Percentiles rank a stretch among this genome's conserved stretches.
These are phyloP conservation scores for Arthrobotrys megalospora DNA, from an alignment of 2,329 filamentous ascomycete genomes.

Conservation along the genomic window DNA sequence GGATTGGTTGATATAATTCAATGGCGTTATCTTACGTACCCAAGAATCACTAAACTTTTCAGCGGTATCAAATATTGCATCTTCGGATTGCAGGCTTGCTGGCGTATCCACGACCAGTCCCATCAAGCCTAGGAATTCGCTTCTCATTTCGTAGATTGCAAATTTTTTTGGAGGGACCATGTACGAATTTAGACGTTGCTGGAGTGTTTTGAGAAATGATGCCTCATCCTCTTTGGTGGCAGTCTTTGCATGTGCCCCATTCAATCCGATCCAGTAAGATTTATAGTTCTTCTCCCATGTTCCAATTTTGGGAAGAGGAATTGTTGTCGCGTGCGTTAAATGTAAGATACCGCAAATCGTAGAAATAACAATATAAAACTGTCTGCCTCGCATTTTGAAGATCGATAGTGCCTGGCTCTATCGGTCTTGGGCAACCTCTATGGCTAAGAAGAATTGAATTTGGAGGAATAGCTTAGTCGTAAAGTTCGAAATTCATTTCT, in stretches of 20 bases:
- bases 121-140: slow-evolving; percentile 5
- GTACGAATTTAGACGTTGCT: neutral
- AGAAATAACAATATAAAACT: neutral
- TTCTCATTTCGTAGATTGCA: slow-evolving; percentile 14
- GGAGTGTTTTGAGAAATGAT: slow-evolving; percentile 1
- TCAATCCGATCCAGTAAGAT: neutral
- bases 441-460: no score
- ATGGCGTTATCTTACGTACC: no score
- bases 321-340: neutral
- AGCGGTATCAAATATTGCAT: no score
- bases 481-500: no score
- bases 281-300: slow-evolving; percentile 14
- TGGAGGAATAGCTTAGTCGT: no score
- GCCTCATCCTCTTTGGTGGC: neutral
- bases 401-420: no score
- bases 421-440: no score
- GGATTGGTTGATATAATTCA: no score
- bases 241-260: neutral
- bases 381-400: neutral
- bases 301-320: neutral
- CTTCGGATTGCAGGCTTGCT: neutral
- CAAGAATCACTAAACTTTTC: no score
- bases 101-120: slow-evolving; percentile 12
- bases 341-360: neutral
- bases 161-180: slow-evolving; percentile 6